phyloP scores from a whole-genome alignment of 768 basidiomycete genomes.

The Naganishia randhawae region DNA sequence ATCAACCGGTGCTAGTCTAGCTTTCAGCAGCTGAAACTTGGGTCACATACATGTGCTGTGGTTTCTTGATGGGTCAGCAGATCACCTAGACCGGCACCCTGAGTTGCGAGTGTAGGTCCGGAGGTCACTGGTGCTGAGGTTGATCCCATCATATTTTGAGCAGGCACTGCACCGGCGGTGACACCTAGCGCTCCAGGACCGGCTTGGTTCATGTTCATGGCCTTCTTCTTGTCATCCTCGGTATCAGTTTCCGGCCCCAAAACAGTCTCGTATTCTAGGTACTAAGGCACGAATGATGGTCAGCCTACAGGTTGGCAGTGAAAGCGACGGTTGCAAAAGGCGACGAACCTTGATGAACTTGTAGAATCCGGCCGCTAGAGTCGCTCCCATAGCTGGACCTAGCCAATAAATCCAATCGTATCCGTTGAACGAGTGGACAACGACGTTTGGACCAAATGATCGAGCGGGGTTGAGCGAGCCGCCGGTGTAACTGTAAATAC shows the following conservation, averaged over 20 bases:
- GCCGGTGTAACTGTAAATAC: conserved; percentile 40
- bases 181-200: conserved; percentile 23
- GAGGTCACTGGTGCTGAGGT: conserved; percentile 13
- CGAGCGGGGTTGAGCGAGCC: conserved; percentile 48
- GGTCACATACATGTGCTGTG: conserved; percentile 27
- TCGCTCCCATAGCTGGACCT: conserved; percentile 45
- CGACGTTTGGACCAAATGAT: conserved; percentile 46
- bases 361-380: conserved; percentile 48
- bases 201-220: conserved; percentile 16
- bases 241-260: conserved; percentile 43
- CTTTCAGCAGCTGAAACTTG: background rate
- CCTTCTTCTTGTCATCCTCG: conserved; percentile 21
- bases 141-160: background rate
- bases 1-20: no score
- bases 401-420: conserved; percentile 48
- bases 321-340: background rate
- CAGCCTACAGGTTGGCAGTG: background rate
- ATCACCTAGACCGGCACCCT: conserved; percentile 47
- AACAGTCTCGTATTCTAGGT: conserved; percentile 49
- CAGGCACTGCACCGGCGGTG: conserved; percentile 14
- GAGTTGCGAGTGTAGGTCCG: conserved; percentile 36
- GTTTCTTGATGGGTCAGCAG: conserved; percentile 39
- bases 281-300: conserved; percentile 24
- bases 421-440: conserved; percentile 35
- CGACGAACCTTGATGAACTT: conserved; percentile 42